phyloP scores from a whole-genome alignment of 2,329 filamentous ascomycete genomes.

The Trichoderma polysporum region DNA sequence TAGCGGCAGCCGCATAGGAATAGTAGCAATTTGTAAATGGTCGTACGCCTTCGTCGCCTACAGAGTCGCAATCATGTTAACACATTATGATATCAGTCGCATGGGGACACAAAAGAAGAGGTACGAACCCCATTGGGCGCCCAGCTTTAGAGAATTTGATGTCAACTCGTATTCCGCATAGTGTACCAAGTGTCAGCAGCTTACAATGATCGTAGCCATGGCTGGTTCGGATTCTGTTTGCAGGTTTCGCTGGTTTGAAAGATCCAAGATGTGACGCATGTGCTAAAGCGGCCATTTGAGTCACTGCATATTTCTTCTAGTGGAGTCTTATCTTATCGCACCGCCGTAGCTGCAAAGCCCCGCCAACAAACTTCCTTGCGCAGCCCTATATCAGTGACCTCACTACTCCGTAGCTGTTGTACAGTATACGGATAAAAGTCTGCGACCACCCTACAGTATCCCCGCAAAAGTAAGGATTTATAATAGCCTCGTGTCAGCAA shows the following conservation, averaged over 20 bases:
- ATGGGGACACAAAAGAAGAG: slow-evolving; percentile 15
- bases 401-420: no score
- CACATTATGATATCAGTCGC: slow-evolving; percentile 25
- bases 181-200: not conserved
- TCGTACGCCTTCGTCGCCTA: slow-evolving; percentile 38
- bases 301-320: slow-evolving; percentile 4
- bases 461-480: no score
- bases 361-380: not conserved
- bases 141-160: slow-evolving; percentile 26
- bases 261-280: slow-evolving; percentile 3
- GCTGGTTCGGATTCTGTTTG: not conserved
- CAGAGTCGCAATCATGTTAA: slow-evolving; percentile 27
- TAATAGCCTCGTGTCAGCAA: not conserved
- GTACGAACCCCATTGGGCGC: slow-evolving; percentile 41
- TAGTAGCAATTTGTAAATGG: slow-evolving; percentile 21
- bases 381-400: no score
- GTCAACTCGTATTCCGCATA: not conserved
- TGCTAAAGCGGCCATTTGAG: slow-evolving; percentile 12
- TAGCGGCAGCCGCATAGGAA: slow-evolving; percentile 17
- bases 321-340: slow-evolving; percentile 13
- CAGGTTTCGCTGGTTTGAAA: slow-evolving; percentile 3
- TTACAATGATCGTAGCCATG: slow-evolving; percentile 17
- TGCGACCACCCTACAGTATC: no score
- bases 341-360: not conserved
- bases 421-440: no score